These are phyloP conservation scores for Saturnispora ahearnii DNA, from an alignment of 805 yeast genomes.

Conservation along the genomic window DNA sequence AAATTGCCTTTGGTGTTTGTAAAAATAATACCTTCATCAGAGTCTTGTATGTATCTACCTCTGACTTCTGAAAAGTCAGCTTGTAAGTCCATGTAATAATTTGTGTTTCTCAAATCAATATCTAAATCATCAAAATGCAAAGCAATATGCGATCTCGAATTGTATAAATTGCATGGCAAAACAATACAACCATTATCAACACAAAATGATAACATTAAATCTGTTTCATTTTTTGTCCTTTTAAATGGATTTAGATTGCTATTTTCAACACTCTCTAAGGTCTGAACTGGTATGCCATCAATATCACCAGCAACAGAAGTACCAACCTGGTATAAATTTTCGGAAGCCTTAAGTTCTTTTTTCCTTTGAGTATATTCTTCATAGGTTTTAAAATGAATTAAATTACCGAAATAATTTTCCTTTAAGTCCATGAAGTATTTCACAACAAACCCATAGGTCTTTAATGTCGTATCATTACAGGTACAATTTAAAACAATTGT, in stretches of 20 bases:
- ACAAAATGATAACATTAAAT: slow-evolving; percentile 62
- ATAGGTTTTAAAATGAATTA: slow-evolving; percentile 71
- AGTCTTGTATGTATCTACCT: slow-evolving; percentile 26
- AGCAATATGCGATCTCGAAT: slow-evolving; percentile 47
- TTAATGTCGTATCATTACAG: slow-evolving; percentile 58
- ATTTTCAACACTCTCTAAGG: slow-evolving; percentile 7
- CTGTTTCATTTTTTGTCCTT: slow-evolving; percentile 63
- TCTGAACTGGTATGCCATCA: slow-evolving; percentile 11
- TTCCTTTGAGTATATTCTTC: slow-evolving; percentile 55
- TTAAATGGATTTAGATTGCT: slow-evolving; percentile 16
- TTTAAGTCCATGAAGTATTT: slow-evolving; percentile 65
- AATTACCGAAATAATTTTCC: slow-evolving; percentile 88
- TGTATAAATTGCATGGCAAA: slow-evolving; percentile 66
- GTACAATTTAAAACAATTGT: slow-evolving; percentile 54
- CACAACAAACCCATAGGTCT: slow-evolving; percentile 71
- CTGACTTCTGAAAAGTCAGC: slow-evolving; percentile 56
- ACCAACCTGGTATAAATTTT: slow-evolving; percentile 4
- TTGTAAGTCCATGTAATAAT: slow-evolving; percentile 89
- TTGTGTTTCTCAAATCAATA: slow-evolving; percentile 77
- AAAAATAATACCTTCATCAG: slow-evolving; percentile 20
- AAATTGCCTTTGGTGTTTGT: slow-evolving; percentile 18
- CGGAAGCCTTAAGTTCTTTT: neutral
- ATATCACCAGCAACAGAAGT: neutral
- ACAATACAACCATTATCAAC: slow-evolving; percentile 63
- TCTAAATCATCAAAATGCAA: slow-evolving; percentile 57